Conservation (phyloP, 495 filamentous ascomycete genomes). For the Platismatia glauca region DNA sequence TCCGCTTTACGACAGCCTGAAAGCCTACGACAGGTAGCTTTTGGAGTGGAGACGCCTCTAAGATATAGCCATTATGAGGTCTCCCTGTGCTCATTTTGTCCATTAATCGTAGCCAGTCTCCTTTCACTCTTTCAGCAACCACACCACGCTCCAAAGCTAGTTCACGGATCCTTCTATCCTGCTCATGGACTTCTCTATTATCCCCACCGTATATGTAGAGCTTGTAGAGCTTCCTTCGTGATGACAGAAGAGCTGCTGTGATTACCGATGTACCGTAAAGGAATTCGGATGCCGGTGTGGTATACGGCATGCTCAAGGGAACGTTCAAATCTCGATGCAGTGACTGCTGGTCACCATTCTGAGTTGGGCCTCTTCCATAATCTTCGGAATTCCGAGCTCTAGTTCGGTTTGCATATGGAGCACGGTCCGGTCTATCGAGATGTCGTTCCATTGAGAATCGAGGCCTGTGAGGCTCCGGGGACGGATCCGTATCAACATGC, state of each 20-base stretch:
- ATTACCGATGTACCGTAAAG: slow-evolving; percentile 78
- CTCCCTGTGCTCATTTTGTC: slow-evolving; percentile 76
- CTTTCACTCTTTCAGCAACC: slow-evolving; percentile 40
- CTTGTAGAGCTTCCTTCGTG: slow-evolving; percentile 66
- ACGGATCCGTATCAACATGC: not conserved
- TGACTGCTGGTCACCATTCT: not conserved
- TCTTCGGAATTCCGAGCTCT: not conserved
- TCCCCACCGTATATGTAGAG: slow-evolving; percentile 65
- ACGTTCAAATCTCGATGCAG: not conserved
- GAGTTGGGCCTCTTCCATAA: not conserved
- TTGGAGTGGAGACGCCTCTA: slow-evolving; percentile 79
- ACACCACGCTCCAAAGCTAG: slow-evolving; percentile 52
- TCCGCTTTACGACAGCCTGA: slow-evolving; percentile 33
- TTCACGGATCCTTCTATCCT: slow-evolving; percentile 42
- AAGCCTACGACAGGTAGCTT: slow-evolving; percentile 59
- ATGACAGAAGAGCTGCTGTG: slow-evolving; percentile 65
- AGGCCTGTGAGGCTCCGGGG: not conserved
- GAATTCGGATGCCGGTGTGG: slow-evolving; percentile 81
- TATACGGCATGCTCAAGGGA: slow-evolving; percentile 60
- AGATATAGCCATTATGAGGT: slow-evolving; percentile 83
- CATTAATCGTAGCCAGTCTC: slow-evolving; percentile 53
- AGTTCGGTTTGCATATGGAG: not conserved
- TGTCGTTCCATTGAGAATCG: slow-evolving; percentile 8
- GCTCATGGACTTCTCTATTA: slow-evolving; percentile 34
- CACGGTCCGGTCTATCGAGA: not conserved